Conservation (phyloP, 2,329 filamentous ascomycete species). For the Myrmaecium sp. region DNA sequence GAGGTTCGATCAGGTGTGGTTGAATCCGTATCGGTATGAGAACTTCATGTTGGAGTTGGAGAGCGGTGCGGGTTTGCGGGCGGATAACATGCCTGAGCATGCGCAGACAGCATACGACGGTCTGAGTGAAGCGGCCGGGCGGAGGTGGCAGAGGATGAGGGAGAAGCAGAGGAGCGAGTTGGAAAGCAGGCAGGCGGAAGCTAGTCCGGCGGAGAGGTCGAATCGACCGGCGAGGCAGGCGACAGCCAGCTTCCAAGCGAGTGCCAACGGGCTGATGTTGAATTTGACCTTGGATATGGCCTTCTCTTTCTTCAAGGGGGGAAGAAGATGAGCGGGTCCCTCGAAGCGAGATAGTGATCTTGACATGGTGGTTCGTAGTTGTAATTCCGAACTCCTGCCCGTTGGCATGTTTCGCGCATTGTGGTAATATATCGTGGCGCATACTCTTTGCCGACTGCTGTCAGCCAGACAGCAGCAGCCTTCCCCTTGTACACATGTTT, state of each 20-base stretch:
- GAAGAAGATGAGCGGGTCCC: too few relatives aligned
- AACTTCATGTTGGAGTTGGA: constrained; percentile 11
- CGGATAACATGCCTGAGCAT: constrained; percentile 14
- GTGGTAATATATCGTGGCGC: too few relatives aligned
- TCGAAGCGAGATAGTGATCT: too few relatives aligned
- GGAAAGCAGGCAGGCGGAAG: neutral
- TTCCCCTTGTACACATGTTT: too few relatives aligned
- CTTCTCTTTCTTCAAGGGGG: too few relatives aligned
- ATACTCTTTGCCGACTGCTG: too few relatives aligned
- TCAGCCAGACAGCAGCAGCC: too few relatives aligned
- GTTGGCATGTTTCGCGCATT: too few relatives aligned
- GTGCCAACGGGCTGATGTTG: constrained; percentile 1
- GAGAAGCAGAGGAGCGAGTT: neutral
- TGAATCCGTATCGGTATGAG: constrained; percentile 17
- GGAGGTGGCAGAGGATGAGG: constrained; percentile 1
- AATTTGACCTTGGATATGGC: constrained; percentile 1
- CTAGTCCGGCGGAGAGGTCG: constrained; percentile 1
- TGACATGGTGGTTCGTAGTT: too few relatives aligned
- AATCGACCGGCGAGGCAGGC: neutral
- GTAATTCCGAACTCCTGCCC: too few relatives aligned
- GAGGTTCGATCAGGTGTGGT: constrained; percentile 8
- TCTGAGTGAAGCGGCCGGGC: constrained; percentile 9
- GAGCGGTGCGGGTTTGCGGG: constrained; percentile 11
- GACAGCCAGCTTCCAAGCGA: neutral
- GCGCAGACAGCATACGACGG: constrained; percentile 7